Base-by-base conservation (phyloP, 441 rosid genomes). In the Erodium moschatum region DNA sequence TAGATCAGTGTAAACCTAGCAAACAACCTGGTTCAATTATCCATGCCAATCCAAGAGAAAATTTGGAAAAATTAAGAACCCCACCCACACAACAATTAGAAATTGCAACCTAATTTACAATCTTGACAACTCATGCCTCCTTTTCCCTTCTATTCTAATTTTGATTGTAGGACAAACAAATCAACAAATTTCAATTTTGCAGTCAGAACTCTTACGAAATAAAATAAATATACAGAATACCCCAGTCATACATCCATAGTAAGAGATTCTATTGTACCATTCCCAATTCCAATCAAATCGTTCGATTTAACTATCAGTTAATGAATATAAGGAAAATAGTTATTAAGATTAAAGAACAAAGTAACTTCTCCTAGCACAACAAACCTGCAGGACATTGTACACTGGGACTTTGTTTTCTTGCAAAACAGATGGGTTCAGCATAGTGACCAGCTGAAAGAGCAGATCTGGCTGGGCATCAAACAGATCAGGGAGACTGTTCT, bases 391-490 rank as follows among this genome's bases (percentile, higher is more conserved):
- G 70, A 91, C 83, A 72, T 85, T 89, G 75, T 91, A 91, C 71
- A 91, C 98, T 13, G 96, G 90, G 76, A 93, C 98, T 70, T 82
- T 85, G 67, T 85, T 89, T 78, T 87, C 90, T 80, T 77, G 91
- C 83, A 93, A 77, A 46, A 91, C 90, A 15, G 97, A 88, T n/a
- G 98, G 97, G 75, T 89, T 88, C 84, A 93, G 76, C 96, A 90
- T 89, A 66, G 98, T 93, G 61, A 93, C 96, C 21, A 93, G 91
- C 81, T 93, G 97, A 81, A 93, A 93, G 61, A 93, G 96, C 46
- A 93, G 80, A 83, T 93, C 97, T 66, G 98, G 97, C 72, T 91
- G 98, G 40, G 97, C 87, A 78, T 91, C 97, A 80, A 93, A 93
- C 35, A 93, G 95, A 81, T 93, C 98, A 4, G 96, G 98, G 67